Evolutionary conservation across 2,329 filamentous ascomycete species (phyloP), one percentile per base, ranked within the genome.

Genomic region (Verticillium nonalfalfae): DNA sequence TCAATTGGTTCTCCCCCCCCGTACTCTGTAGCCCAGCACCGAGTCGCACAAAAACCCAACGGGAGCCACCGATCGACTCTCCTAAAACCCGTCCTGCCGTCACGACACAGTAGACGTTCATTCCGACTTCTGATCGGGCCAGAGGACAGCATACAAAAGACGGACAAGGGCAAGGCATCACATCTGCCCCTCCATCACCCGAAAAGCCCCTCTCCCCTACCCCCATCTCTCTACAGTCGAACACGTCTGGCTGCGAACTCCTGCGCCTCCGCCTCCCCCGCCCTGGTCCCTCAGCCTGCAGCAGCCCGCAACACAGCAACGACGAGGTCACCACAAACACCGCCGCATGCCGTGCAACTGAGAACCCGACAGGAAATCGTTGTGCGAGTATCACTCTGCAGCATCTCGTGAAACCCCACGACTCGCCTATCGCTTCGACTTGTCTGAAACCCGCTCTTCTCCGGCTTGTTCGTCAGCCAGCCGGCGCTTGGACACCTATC

Each of bases 31-130:
- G 57, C 62, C 54, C 63, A 58, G 58, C 54, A 59, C 58, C 60
- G 55, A 80, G 78, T 80, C 75, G 74, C 79, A 82, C 80, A 80
- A 80, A 79, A 79, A 72, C 75, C 75, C 74, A 75, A 72, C 67
- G 69, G 70, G 72, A 75, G 73, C 76, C 75, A 75, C 72, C 72
- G 71, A 75, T 71, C 71, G 70, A 70, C 68, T 67, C 70, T 56
- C 52, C 26, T 56, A 14, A 33, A 56, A 56, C 26, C 33, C 52
- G 33, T 14, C 52, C 34, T 56, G 54, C 56, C 56, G 56, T 60
- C 60, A 58, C 26, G 60, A 64, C 61, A 59, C 61, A 61, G 60
- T 58, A 57, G 64, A 64, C 65, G 64, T 64, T 63, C 62, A 40
- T 56, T n/a, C 40, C 40, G 18, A 50, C 18, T 18, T 50, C 10